phyloP scores from a whole-genome alignment of 805 yeast species.

The Pichia gijzeniarum region DNA sequence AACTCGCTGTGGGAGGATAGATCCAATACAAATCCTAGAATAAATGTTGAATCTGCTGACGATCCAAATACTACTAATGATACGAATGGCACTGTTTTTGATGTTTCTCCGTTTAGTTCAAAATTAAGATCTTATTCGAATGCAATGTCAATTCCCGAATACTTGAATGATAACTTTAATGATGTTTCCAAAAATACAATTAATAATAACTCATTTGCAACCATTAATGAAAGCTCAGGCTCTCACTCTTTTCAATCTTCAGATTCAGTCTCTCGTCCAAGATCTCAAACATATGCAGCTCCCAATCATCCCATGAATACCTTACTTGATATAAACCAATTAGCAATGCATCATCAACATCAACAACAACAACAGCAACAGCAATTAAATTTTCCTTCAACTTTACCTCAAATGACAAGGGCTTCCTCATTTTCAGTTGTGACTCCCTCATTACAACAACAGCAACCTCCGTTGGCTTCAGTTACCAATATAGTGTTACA shows the following conservation, averaged over 20 bases:
- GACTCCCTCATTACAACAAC: conserved; percentile 6
- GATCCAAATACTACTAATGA: conserved; percentile 8
- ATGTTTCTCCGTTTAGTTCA: background rate
- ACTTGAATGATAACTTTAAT: conserved; percentile 15
- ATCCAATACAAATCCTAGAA: conserved; percentile 12
- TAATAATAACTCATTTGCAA: conserved; percentile 8
- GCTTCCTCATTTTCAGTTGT: conserved; percentile 19
- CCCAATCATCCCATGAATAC: background rate
- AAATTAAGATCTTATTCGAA: conserved; percentile 47
- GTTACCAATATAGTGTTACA: conserved; percentile 25
- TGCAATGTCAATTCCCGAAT: conserved; percentile 19
- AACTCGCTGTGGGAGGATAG: conserved; percentile 1
- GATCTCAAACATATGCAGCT: conserved; percentile 36
- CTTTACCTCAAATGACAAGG: conserved; percentile 13
- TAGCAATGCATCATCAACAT: conserved; percentile 8
- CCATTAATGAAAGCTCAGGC: conserved; percentile 21
- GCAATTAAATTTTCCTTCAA: conserved; percentile 5
- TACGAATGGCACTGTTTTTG: background rate
- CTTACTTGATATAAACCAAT: background rate
- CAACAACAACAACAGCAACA: conserved; percentile 17
- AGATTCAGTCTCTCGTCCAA: conserved; percentile 24
- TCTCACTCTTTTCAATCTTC: background rate
- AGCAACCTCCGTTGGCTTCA: conserved; percentile 7
- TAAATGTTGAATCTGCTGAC: conserved; percentile 23
- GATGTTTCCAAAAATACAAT: background rate